Evolutionary conservation across 2,329 filamentous ascomycete genomes (phyloP), one percentile per base, ranked within the genome.

Genomic region (Westerdykella ornata): DNA sequence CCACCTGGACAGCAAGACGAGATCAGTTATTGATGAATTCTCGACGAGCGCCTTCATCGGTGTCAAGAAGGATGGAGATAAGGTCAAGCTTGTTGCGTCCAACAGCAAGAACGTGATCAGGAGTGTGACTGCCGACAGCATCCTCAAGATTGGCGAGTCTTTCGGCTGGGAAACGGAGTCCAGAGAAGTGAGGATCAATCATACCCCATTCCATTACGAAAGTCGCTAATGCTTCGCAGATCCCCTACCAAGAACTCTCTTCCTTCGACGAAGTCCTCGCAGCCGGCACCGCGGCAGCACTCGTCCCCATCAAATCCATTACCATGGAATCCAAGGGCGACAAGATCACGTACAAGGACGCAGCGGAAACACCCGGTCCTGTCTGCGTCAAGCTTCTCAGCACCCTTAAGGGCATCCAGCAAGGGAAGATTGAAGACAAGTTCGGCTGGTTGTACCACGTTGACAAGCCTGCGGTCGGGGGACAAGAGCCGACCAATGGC

Each of bases 41-140:
- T 92, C 85, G 52, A 97, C 92, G 0, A 89, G 84, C 48, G 90
- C 88, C 1, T 97, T 98, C 66, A 84, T 97, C 49, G 92, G 88
- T 3, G 84, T 86, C 5, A 73, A 77, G 51, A 75, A 75, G 41
- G 72, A 80, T 33, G 77, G 74, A 3, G 73, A 74, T 14, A 68
- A 76, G 20, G 72, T 84, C 9, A 90, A 84, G 6, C 71, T 97
- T 2, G 81, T 92, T 4, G 82, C 92, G n/a, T 89, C 90, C 0
- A 85, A 94, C 66, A 90, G 85, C 57, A 82, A 81, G 58, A 88
- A 82, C 57, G 86, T 94, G 31, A 96, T 97, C 61, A 81, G 88
- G 59, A 92, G 78, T 37, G 85, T 95, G 33, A 96, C 88, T 3
- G 84, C 83, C 42, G 80, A 88, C 49, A 89, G 83, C 48, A 76